phyloP scores from a whole-genome alignment of 2,329 filamentous ascomycete genomes.

The Catunica adiposa region DNA sequence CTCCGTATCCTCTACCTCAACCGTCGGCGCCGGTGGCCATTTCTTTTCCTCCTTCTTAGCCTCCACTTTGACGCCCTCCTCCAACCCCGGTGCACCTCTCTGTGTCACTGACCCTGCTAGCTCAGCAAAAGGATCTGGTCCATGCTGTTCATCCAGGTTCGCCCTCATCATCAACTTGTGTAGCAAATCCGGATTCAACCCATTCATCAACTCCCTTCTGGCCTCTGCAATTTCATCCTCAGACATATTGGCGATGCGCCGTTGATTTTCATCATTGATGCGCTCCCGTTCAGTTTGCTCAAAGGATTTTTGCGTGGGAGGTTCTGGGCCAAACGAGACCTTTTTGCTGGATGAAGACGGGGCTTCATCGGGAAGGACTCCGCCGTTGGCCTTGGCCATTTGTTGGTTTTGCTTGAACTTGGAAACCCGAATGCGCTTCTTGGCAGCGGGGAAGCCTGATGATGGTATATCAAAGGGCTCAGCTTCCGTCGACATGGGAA shows the following conservation, averaged over 20 bases:
- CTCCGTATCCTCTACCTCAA: conserved; percentile 22
- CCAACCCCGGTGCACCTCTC: background rate
- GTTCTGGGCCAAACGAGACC: conserved; percentile 13
- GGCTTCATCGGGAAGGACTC: background rate
- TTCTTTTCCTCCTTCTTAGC: conserved; percentile 11
- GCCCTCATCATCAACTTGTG: conserved; percentile 61
- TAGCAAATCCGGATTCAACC: conserved; percentile 57
- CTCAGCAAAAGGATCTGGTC: conserved; percentile 28
- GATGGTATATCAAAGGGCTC: conserved; percentile 33
- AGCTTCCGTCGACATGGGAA: conserved; percentile 46
- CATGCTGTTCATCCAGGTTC: conserved; percentile 49
- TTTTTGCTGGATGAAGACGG: conserved; percentile 10
- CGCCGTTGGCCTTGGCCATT: conserved; percentile 10
- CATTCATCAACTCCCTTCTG: conserved; percentile 61
- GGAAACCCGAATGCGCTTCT: conserved; percentile 55
- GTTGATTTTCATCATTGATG: conserved; percentile 72
- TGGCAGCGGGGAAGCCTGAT: conserved; percentile 78
- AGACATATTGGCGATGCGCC: conserved; percentile 62
- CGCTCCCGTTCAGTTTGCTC: conserved; percentile 44
- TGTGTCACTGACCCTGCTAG: background rate
- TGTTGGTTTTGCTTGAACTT: conserved; percentile 61
- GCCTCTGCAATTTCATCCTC: conserved; percentile 66
- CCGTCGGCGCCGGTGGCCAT: conserved; percentile 19
- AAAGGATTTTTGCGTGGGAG: conserved; percentile 10
- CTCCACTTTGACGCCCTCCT: conserved; percentile 6